Evolutionary conservation across 805 yeast genomes (phyloP), one percentile per base, ranked within the genome.

Genomic region (Tetrapisispora pingtungensis): DNA sequence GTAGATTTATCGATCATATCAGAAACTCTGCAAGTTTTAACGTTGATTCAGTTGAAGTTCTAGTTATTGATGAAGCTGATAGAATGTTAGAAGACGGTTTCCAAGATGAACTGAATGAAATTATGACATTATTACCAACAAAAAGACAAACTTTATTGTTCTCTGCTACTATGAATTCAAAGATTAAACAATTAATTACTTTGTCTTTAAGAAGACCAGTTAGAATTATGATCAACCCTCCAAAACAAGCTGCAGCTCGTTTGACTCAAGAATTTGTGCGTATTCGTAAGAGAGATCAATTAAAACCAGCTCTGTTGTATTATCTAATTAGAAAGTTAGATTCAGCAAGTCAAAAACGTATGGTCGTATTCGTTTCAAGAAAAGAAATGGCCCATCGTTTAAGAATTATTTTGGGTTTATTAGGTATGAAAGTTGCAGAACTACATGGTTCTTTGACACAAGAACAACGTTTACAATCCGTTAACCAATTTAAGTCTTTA

Each of bases 71-170:
- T 70, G 98, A 93, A 71, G 98, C 98, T 48, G 98, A 93, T 73
- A 80, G 98, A 70, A 93, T 93, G 97, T 74, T 93, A 55, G 99
- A 93, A 63, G 99, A 93, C 67, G 99, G 99, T 59, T 93, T 93
- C 77, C 96, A 89, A 66, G 86, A 80, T 43, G 98, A 93, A 66
- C 71, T 93, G 53, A 82, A 87, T 17, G 98, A 93, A 63, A 90
- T 93, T 48, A 74, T 93, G 65, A 75, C 84, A 13, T 71, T 90
- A 44, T 72, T 94, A 51, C 98, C 99, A 26, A 76, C 80, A 41
- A 86, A 86, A 66, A 80, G 97, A 64, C 99, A 93, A 67, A 90
- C 97, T 0, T 68, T 93, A 70, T 69, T 93, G 55, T 93, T 89
- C 57, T 93, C 98, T 31, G 99, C 99, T 38, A 93, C 99, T 8